Base-by-base conservation (phyloP, 495 filamentous ascomycete species). In the Daldinia bambusicola region DNA sequence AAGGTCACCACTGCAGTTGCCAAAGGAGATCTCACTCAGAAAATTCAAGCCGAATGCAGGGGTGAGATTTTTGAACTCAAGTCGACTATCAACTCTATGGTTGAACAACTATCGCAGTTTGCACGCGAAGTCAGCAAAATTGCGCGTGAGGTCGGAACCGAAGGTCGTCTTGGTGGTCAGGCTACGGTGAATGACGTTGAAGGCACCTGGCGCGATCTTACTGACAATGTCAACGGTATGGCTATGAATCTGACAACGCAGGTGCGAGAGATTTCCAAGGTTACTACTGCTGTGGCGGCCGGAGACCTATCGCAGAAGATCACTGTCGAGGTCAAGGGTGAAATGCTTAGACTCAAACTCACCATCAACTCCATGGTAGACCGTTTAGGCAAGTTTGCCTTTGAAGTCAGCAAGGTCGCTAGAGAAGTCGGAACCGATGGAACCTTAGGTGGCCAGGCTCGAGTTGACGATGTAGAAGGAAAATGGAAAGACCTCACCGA, bases 301-400 rank as follows among this genome's bases (percentile, higher is more conserved):
- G 95, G 95, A 69, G 95, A 99, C 77, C 82, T 99, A 69, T 96
- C 92, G 70, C 92, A 95, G 80, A 98, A 98, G 82, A 96, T 99
- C 71, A 91, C 91, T 9, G 96, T 97, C 60, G 94, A 98, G 71
- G 96, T 96, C 45, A 91, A 96, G 75, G 95, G 95, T 72, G 95
- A 99, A 79, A 99, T 99, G 70, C 80, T 97, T 51, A 91, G 92
- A 75, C 84, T 99, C 45, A 99, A 99, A 84, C 92, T 92, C 74
- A 99, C 95, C 0, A 99, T 99, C 81, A 99, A 99, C 76, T 93
- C 93, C 79, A 99, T 99, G 95, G 95, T 99, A 75, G 96, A 99
- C 79, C 89, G 93, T 69, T 87, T 99, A 6, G 93, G 96, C 67
- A 97, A 93, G 1, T 99, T 99, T 71, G 95, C 95, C 20, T 95